Percentiles rank a stretch among this genome's conserved stretches.
These are phyloP conservation scores for Metarhizium guizhouense DNA, from an alignment of 2,329 filamentous ascomycete genomes.

Conservation along the genomic window DNA sequence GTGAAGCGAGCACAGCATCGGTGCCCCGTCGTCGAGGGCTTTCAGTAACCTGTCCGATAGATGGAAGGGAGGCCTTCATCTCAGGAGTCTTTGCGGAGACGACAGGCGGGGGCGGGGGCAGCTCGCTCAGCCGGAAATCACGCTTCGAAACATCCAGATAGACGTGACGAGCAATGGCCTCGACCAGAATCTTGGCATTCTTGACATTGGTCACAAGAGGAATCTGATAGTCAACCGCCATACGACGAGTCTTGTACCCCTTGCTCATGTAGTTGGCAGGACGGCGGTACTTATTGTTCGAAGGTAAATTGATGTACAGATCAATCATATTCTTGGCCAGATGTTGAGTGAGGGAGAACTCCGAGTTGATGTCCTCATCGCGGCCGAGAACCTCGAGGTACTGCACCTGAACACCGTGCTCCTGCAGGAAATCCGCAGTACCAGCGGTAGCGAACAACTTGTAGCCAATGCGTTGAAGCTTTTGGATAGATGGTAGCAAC, in stretches of 20 bases:
- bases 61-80: slow-evolving; percentile 40
- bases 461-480: slow-evolving; percentile 83
- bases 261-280: slow-evolving; percentile 98
- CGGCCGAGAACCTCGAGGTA: slow-evolving; percentile 81
- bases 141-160: slow-evolving; percentile 73
- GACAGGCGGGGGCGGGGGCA: slow-evolving; percentile 63
- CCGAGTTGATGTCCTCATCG: slow-evolving; percentile 79
- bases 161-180: slow-evolving; percentile 85
- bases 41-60: slow-evolving; percentile 25
- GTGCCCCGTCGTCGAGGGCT: slow-evolving; percentile 24
- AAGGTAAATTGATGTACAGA: slow-evolving; percentile 98
- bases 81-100: slow-evolving; percentile 49
- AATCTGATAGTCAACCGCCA: slow-evolving; percentile 97
- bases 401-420: slow-evolving; percentile 85
- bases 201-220: slow-evolving; percentile 98
- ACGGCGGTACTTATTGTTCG: slow-evolving; percentile 91
- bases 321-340: slow-evolving; percentile 97
- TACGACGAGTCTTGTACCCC: slow-evolving; percentile 90
- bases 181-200: slow-evolving; percentile 94
- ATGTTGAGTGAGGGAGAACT: slow-evolving; percentile 95
- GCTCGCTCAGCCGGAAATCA: slow-evolving; percentile 87
- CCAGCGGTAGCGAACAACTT: slow-evolving; percentile 94
- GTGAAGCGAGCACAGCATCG: slow-evolving; percentile 14
- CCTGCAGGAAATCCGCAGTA: slow-evolving; percentile 92
- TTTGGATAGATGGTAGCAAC: slow-evolving; percentile 86